These are phyloP conservation scores for Erodium texanum DNA, from an alignment of 441 rosid species.

Conservation along the genomic window DNA sequence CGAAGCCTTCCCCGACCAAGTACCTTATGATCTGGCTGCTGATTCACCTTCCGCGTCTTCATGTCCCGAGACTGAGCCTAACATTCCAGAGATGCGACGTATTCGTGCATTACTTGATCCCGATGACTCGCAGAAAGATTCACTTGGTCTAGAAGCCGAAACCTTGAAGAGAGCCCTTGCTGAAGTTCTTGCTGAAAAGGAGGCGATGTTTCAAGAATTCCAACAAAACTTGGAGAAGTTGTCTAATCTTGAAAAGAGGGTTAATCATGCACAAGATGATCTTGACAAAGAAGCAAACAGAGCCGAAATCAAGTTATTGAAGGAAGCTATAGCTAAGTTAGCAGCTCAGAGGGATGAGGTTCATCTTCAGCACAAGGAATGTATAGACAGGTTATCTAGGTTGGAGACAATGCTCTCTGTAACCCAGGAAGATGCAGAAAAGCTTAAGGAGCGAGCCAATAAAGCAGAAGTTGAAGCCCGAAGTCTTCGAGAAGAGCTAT, in stretches of 20 bases:
- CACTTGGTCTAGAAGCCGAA: slow-evolving; percentile 27
- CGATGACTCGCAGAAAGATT: background rate
- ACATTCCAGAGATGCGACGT: too few relatives aligned
- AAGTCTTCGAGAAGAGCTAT: slow-evolving; percentile 44
- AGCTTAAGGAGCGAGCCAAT: slow-evolving; percentile 28
- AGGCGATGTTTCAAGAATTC: slow-evolving; percentile 35
- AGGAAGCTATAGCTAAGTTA: slow-evolving; percentile 41
- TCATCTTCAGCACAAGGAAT: slow-evolving; percentile 39
- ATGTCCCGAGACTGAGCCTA: too few relatives aligned
- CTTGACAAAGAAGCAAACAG: slow-evolving; percentile 47
- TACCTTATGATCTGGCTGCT: slow-evolving; percentile 35
- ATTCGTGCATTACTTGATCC: too few relatives aligned
- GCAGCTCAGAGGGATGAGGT: slow-evolving; percentile 47
- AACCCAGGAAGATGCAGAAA: slow-evolving; percentile 29
- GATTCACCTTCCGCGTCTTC: slow-evolving; percentile 32
- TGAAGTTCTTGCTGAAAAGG: slow-evolving; percentile 49
- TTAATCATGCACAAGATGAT: slow-evolving; percentile 31
- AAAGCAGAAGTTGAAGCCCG: slow-evolving; percentile 44
- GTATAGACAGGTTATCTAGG: slow-evolving; percentile 37
- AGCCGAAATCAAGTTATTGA: slow-evolving; percentile 53
- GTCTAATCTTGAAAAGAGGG: slow-evolving; percentile 39
- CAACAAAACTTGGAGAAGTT: slow-evolving; percentile 42
- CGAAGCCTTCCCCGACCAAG: slow-evolving; percentile 61
- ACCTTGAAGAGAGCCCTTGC: slow-evolving; percentile 36
- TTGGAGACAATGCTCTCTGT: slow-evolving; percentile 34